Conservation (phyloP, 345 rosid genomes). For the Eucalyptus regnans region DNA sequence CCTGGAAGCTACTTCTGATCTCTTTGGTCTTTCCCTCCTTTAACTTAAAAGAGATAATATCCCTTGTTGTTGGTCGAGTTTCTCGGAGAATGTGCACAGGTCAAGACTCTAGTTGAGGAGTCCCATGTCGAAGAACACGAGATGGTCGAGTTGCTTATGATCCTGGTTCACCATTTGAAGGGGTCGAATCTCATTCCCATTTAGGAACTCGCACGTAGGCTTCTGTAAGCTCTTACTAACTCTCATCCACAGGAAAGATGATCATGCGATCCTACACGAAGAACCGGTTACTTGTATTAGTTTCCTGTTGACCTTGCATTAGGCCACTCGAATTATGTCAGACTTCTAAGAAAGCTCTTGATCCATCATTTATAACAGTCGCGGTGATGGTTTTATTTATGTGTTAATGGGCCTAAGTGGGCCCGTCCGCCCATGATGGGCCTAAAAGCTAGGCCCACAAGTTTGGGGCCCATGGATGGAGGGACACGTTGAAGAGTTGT, state of each 20-base stretch:
- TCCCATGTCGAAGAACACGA: background rate
- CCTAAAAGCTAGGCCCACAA: no score
- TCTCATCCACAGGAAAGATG: background rate
- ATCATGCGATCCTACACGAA: background rate
- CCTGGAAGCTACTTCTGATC: background rate
- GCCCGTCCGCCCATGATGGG: no score
- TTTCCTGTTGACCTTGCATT: background rate
- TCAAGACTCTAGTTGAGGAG: background rate
- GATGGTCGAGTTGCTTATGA: background rate
- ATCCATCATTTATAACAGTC: background rate
- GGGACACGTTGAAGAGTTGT: no score
- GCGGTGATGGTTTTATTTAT: no score
- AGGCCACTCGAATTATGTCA: background rate
- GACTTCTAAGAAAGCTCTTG: background rate
- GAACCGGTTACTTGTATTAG: background rate
- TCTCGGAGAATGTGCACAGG: background rate
- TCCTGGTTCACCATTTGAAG: background rate
- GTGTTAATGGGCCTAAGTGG: no score
- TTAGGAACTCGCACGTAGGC: background rate
- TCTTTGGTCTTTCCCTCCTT: background rate
- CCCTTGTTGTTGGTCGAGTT: background rate
- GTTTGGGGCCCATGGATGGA: no score
- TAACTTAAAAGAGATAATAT: no score
- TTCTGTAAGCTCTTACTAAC: background rate
- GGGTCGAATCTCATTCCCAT: background rate